These are phyloP conservation scores for Saccharomyces jurei DNA, from an alignment of 805 yeast genomes.

Conservation along the genomic window DNA sequence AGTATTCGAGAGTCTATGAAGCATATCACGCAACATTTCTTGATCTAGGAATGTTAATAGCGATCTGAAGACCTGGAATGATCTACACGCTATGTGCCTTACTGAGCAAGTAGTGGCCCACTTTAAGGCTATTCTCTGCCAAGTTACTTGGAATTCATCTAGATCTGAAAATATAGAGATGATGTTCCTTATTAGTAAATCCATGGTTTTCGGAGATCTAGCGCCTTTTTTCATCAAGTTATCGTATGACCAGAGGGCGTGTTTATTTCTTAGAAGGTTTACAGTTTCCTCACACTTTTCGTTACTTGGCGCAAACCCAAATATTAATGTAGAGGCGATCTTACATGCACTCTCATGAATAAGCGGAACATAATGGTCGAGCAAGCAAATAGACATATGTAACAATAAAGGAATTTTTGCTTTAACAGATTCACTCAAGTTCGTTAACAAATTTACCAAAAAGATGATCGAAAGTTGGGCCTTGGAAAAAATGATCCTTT, in stretches of 20 bases:
- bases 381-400: slow-evolving; percentile 69
- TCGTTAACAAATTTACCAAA: slow-evolving; percentile 68
- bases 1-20: slow-evolving; percentile 86
- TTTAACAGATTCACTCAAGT: slow-evolving; percentile 54
- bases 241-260: slow-evolving; percentile 72
- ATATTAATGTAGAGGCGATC: slow-evolving; percentile 63
- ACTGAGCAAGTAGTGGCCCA: slow-evolving; percentile 99
- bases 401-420: slow-evolving; percentile 61
- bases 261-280: slow-evolving; percentile 45
- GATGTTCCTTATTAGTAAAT: slow-evolving; percentile 54
- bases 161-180: slow-evolving; percentile 46
- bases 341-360: slow-evolving; percentile 82
- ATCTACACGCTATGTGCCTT: slow-evolving; percentile 91
- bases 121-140: slow-evolving; percentile 74
- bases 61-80: slow-evolving; percentile 87
- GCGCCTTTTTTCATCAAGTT: slow-evolving; percentile 73
- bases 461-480: slow-evolving; percentile 84
- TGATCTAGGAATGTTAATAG: slow-evolving; percentile 75
- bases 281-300: slow-evolving; percentile 52
- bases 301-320: slow-evolving; percentile 46
- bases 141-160: slow-evolving; percentile 58
- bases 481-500: slow-evolving; percentile 72
- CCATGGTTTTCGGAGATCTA: slow-evolving; percentile 82
- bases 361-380: slow-evolving; percentile 79
- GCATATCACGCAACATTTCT: slow-evolving; percentile 85